These are phyloP conservation scores for Macrocybe gigantea DNA, from an alignment of 768 basidiomycete species.

Conservation along the genomic window DNA sequence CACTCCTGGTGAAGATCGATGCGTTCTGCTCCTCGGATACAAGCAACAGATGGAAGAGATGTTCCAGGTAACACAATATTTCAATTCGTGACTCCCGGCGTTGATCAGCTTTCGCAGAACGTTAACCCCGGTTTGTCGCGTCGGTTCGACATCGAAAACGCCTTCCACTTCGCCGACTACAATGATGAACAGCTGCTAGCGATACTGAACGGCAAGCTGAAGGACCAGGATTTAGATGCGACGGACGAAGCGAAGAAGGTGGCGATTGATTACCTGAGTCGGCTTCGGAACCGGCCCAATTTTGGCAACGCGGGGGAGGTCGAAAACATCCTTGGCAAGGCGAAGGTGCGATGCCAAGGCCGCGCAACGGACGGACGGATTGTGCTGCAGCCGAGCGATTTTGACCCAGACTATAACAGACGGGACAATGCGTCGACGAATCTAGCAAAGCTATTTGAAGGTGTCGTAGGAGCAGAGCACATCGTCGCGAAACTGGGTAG, in stretches of 20 bases:
- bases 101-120: conserved; percentile 33
- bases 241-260: conserved; percentile 51
- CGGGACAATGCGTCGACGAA: conserved; percentile 39
- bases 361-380: conserved; percentile 24
- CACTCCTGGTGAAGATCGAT: conserved; percentile 63
- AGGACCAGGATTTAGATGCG: conserved; percentile 49
- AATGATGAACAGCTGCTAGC: conserved; percentile 42
- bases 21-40: conserved; percentile 62
- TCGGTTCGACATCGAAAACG: conserved; percentile 63
- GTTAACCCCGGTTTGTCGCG: conserved; percentile 65
- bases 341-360: conserved; percentile 43
- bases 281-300: conserved; percentile 43
- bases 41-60: conserved; percentile 64
- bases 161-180: conserved; percentile 68
- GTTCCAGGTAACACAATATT: conserved; percentile 49
- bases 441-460: conserved; percentile 51
- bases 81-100: not conserved
- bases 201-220: conserved; percentile 52
- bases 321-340: conserved; percentile 49
- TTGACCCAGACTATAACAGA: conserved; percentile 59
- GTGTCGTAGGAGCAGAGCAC: conserved; percentile 55
- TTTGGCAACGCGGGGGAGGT: conserved; percentile 65
- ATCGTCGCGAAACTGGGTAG: conserved; percentile 41
- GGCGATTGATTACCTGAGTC: conserved; percentile 43
- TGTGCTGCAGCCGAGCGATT: conserved; percentile 55